Evolutionary conservation across 1,139 yeast species (phyloP), one percentile per base, ranked within the genome.

Genomic region (Magnusiomyces magnusii): DNA sequence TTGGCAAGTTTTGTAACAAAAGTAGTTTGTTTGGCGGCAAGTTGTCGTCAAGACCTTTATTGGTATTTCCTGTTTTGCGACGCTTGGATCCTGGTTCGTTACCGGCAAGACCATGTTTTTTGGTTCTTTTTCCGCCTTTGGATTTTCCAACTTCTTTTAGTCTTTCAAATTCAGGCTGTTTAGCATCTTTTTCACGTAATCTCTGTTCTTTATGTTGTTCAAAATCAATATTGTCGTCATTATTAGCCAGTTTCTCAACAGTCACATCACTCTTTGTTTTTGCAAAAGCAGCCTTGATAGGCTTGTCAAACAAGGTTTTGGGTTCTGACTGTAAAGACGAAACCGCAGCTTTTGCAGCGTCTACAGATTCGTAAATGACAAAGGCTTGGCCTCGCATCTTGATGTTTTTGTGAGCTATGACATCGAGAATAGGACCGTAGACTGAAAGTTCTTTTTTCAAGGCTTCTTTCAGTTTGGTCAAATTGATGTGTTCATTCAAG

Each of bases 301-400:
- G 80, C 64, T 82, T 83, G 21, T 82, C 85, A 65, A 80, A 82
- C 15, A 90, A 64, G 34, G 64, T 68, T 36, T 55, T 57, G 36
- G 63, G 63, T 19, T 65, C 62, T 56, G 66, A 55, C 17, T 58
- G 62, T 41, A 59, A 58, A 1, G 60, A 74, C 5, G 73, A 69
- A 23, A 80, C 67, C 0, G 95, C 95, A 36, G 68, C 66, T 2
- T 67, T 62, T 0, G 95, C 87, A 7, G 75, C 70, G 1, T 74
- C 73, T 1, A 69, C 66, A 24, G 72, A 69, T 2, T 74, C 77
- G 63, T 84, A 85, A 0, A 92, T 85, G 5, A 93, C 78, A 71
- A 91, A 93, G 1, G 97, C 97, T 71, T 91, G 97, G 1, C 97
- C 97, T 59, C 84, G 78, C 80, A 87, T 78, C 60, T 78, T 79